A percentile compares a stretch with the other conserved stretches of the same genome.
These are phyloP conservation scores for Carex myosuroides DNA, from an alignment of 176 grass and related monocot species.

Conservation along the genomic window DNA sequence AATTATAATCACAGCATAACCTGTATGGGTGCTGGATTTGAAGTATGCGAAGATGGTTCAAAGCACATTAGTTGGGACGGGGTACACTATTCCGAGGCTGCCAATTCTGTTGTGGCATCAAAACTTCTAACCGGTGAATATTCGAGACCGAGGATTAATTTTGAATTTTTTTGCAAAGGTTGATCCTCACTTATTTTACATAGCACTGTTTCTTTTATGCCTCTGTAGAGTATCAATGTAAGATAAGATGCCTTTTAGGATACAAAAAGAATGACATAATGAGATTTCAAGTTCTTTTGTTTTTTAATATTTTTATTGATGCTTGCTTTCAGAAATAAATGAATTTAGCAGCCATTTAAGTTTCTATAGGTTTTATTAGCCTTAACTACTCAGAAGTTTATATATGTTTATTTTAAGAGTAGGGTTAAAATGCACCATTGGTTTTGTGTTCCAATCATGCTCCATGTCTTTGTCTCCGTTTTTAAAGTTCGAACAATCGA, in stretches of 20 bases:
- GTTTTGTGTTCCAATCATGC: too few species aligned
- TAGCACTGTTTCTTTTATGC: background rate
- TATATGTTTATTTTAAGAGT: too few species aligned
- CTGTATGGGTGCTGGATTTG: conserved; percentile 29
- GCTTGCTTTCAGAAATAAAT: background rate
- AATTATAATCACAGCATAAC: conserved; percentile 45
- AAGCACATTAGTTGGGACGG: conserved; percentile 90
- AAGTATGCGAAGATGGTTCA: conserved; percentile 49
- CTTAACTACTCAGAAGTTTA: background rate
- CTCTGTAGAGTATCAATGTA: background rate
- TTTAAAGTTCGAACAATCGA: too few species aligned
- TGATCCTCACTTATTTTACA: conserved; percentile 15
- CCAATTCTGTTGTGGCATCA: conserved; percentile 45
- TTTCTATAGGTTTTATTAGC: background rate
- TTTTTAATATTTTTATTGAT: background rate
- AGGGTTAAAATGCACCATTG: too few species aligned
- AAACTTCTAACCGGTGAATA: conserved; percentile 48
- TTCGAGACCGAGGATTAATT: conserved; percentile 46
- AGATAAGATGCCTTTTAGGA: background rate
- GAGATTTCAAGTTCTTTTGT: background rate
- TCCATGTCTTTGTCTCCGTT: too few species aligned
- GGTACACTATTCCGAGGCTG: conserved; percentile 72
- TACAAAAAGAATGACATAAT: background rate
- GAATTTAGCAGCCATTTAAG: background rate
- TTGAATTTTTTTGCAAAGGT: conserved; percentile 31